Evolutionary conservation across 2,329 filamentous ascomycete genomes (phyloP).

Genomic region (Cyphellophora europaea): DNA sequence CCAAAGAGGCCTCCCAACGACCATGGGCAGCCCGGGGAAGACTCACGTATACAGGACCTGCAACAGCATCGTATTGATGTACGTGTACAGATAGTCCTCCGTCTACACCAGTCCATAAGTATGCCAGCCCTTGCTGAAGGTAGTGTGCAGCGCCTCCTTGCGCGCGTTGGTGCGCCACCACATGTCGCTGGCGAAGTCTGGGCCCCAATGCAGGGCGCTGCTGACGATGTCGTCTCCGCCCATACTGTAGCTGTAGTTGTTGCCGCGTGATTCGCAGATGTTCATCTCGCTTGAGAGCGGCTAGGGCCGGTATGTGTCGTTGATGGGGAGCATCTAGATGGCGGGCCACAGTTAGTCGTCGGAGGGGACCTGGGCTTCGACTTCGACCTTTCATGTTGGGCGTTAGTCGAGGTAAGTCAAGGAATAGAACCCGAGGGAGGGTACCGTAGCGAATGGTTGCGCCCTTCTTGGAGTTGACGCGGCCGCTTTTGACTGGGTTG

Average conservation of each 20-base stretch:
- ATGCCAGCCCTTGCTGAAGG: slow-evolving; percentile 48
- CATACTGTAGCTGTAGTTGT: slow-evolving; percentile 66
- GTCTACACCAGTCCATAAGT: slow-evolving; percentile 47
- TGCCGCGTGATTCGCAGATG: slow-evolving; percentile 70
- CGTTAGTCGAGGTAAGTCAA: too few species aligned
- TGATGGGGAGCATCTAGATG: slow-evolving; percentile 77
- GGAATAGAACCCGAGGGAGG: too few species aligned
- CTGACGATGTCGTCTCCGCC: slow-evolving; percentile 75
- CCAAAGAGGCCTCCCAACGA: slow-evolving; percentile 43
- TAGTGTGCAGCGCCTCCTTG: slow-evolving; percentile 63
- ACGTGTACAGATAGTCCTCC: slow-evolving; percentile 44
- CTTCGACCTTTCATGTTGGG: slow-evolving; percentile 49
- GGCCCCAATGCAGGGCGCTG: slow-evolving; percentile 76
- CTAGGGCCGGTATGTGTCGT: slow-evolving; percentile 66
- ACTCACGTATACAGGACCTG: slow-evolving; percentile 60
- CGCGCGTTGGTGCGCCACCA: slow-evolving; percentile 82
- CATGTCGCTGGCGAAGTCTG: slow-evolving; percentile 59
- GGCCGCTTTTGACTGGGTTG: slow-evolving; percentile 32
- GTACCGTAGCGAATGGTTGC: slow-evolving; percentile 45
- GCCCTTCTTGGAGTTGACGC: slow-evolving; percentile 18
- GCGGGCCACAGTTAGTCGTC: slow-evolving; percentile 88
- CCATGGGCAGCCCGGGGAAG: neutral
- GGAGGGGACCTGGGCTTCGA: slow-evolving; percentile 62
- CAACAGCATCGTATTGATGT: slow-evolving; percentile 38
- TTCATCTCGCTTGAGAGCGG: slow-evolving; percentile 76